phyloP scores from a whole-genome alignment of 768 basidiomycete genomes.

The Coprinopsis cinerea region DNA sequence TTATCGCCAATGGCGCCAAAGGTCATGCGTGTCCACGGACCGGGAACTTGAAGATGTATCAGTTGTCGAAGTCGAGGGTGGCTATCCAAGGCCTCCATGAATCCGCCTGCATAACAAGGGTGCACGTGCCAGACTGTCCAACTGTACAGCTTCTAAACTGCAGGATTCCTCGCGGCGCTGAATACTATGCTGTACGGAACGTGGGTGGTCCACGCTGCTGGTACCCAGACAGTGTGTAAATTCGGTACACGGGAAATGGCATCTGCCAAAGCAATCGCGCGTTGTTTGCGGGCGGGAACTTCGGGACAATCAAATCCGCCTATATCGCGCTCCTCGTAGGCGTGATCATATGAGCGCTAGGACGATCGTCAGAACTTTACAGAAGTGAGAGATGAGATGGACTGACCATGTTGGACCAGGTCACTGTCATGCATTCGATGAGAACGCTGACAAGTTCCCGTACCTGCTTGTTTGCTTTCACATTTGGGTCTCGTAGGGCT shows the following conservation, averaged over 20 bases:
- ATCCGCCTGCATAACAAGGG: background rate
- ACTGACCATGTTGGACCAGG: background rate
- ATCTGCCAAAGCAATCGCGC: no score
- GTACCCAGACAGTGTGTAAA: background rate
- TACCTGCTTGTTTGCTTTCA: background rate
- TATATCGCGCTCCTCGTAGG: background rate
- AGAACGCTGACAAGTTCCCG: background rate
- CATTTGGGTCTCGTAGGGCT: background rate
- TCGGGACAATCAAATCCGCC: no score
- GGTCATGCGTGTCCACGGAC: background rate
- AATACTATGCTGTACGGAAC: background rate
- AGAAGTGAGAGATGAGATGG: background rate
- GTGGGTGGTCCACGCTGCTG: background rate
- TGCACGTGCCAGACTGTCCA: background rate
- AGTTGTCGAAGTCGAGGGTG: background rate
- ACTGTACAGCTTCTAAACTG: background rate
- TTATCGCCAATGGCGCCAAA: background rate
- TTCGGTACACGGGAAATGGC: background rate
- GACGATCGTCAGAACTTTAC: background rate
- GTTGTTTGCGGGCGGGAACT: no score
- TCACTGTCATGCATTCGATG: background rate
- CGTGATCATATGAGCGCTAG: background rate
- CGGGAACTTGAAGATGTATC: background rate
- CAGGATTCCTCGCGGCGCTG: background rate
- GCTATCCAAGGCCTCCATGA: background rate